Evolutionary conservation across 192 early-diverging fungal genomes (phyloP), one percentile per base, ranked within the genome.

Genomic region (Linnemannia elongata): DNA sequence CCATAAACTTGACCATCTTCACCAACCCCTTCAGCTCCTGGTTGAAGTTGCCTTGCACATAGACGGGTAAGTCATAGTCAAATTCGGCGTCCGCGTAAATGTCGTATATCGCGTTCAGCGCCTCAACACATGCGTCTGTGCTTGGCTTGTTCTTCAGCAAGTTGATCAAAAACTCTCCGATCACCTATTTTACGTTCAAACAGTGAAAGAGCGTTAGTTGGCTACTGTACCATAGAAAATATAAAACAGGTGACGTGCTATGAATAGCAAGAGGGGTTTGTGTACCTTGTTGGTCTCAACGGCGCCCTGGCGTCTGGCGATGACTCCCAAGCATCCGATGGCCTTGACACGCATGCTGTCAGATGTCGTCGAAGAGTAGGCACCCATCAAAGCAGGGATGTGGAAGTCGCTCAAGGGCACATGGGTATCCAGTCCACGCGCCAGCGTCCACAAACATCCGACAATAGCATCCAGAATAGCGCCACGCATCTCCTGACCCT

Each of bases 11-110:
- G 44, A 95, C 83, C 13, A 87, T 77, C 39, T 90, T 89, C 22
- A 91, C 79, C 36, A 94, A 72, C 30, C 88, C 83, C 73, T 92
- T 89, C 20, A 99, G 88, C 42, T 89, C 90, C 15, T 82, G 74
- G 27, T 94, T 82, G 75, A 94, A 96, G 22, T 89, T 90, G 24
- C 92, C 92, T 20, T 93, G 80, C 9, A 98, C 95, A 91, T 94
- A 99, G 1, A 98, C 97, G 2, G 96, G 94, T 49, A 82, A 80
- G 81, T 98, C 96, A 78, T 98, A 98, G 80, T 96, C 95, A 83
- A 92, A 98, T 17, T 75, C 93, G 38, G 82, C 90, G 76, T 99
- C 98, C 47, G 93, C 92, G 85, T 98, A 99, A 35, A 98, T 93
- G 80, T 99, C 98, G 78, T 91, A 98, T 49, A 99, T 85, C 33